Conservation (phyloP, 495 filamentous ascomycete genomes). For the Tuber microsphaerosporum region DNA sequence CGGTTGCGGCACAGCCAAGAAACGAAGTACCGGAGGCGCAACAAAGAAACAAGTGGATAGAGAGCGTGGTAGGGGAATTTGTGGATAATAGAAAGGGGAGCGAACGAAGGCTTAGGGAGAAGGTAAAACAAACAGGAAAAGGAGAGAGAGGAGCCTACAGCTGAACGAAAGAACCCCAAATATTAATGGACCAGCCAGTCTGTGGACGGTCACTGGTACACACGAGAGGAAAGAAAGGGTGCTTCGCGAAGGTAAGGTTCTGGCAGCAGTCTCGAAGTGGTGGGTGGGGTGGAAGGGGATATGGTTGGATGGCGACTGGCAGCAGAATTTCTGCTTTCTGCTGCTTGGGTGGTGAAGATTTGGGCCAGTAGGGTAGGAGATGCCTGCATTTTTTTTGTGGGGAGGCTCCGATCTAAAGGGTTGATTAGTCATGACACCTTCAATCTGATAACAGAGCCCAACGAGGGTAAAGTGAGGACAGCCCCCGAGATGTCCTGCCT, state of each 20-base stretch:
- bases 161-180: not conserved
- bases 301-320: not conserved
- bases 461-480: too few relatives aligned
- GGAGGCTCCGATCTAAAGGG: not conserved
- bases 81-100: not conserved
- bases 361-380: not conserved
- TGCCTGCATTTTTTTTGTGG: not conserved
- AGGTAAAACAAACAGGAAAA: not conserved
- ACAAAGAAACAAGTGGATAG: not conserved
- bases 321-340: slow-evolving; percentile 2
- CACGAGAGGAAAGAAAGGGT: not conserved
- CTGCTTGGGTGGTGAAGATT: not conserved
- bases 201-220: not conserved
- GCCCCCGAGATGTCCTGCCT: not conserved
- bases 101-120: not conserved
- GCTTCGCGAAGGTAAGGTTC: not conserved
- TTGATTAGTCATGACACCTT: not conserved
- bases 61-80: not conserved
- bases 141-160: not conserved
- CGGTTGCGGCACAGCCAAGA: slow-evolving; percentile 1
- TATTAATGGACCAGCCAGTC: slow-evolving; percentile 3
- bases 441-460: not conserved
- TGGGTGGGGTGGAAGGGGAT: not conserved
- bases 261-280: not conserved
- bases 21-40: slow-evolving; percentile 1